Evolutionary conservation across 345 rosid species (phyloP).

Genomic region (Hibiscus mutabilis): DNA sequence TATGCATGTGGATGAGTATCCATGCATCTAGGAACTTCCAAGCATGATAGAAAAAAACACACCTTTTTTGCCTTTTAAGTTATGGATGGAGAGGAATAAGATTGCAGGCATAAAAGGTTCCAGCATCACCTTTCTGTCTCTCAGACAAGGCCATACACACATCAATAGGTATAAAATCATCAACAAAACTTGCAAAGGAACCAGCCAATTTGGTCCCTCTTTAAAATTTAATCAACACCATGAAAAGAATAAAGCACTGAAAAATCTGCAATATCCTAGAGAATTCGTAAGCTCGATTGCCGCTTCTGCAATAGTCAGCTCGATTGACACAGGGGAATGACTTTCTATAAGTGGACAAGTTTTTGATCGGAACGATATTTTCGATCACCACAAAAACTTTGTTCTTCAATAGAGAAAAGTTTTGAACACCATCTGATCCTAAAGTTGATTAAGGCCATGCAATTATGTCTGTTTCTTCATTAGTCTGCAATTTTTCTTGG

Average conservation of each 20-base stretch:
- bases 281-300: neutral
- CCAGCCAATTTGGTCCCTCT: neutral
- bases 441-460: neutral
- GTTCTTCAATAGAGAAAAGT: slow-evolving; percentile 8
- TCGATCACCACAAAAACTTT: neutral
- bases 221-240: slow-evolving; percentile 1
- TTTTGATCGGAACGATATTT: neutral
- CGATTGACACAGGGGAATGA: neutral
- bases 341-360: neutral
- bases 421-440: slow-evolving; percentile 3
- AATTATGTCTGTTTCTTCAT: neutral
- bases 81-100: slow-evolving; percentile 18
- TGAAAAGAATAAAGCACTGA: neutral
- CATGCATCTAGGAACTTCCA: slow-evolving; percentile 6
- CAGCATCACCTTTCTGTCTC: slow-evolving; percentile 24
- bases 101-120: slow-evolving; percentile 8
- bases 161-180: neutral
- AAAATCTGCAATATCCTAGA: neutral
- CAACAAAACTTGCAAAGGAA: neutral
- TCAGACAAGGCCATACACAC: neutral
- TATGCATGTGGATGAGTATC: neutral
- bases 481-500: neutral
- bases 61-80: slow-evolving; percentile 1
- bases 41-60: neutral
- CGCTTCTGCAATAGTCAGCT: too few relatives aligned